A percentile compares a stretch with the other conserved stretches of the same genome.
Conservation (phyloP, 176 grass and related monocot genomes). For the Oryza meridionalis region DNA sequence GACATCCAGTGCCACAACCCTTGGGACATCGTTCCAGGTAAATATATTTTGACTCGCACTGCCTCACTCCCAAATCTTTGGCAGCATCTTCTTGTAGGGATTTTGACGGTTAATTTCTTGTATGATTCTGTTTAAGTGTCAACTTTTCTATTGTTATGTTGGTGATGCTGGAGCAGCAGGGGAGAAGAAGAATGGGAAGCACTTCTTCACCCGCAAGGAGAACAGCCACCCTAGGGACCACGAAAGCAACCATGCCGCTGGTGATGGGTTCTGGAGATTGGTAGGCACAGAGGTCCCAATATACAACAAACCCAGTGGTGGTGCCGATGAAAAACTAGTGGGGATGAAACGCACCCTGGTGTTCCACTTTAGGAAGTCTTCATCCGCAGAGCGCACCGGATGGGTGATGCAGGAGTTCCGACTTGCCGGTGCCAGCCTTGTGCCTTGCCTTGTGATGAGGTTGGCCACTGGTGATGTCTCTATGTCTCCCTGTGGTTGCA, state of each 20-base stretch:
- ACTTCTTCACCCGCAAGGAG: constrained; percentile 49
- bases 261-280: constrained; percentile 58
- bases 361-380: constrained; percentile 47
- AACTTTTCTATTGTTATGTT: neutral
- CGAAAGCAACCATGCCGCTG: constrained; percentile 12
- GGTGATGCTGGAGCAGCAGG: neutral
- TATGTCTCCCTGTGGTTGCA: neutral
- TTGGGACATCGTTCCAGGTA: constrained; percentile 45
- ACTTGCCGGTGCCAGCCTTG: neutral
- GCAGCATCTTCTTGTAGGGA: neutral
- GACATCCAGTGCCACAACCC: constrained; percentile 37
- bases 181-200: constrained; percentile 22
- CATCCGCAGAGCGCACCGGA: constrained; percentile 21
- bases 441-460: neutral
- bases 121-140: neutral
- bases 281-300: constrained; percentile 43
- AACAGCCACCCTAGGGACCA: neutral
- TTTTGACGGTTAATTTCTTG: neutral
- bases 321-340: constrained; percentile 25
- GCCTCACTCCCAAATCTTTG: neutral
- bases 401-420: constrained; percentile 71
- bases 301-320: neutral
- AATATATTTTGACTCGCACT: neutral
- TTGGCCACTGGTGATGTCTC: neutral
- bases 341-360: constrained; percentile 52